Evolutionary conservation across 345 rosid genomes (phyloP), one percentile per base, ranked within the genome.

Genomic region (Fremontodendron californicum): DNA sequence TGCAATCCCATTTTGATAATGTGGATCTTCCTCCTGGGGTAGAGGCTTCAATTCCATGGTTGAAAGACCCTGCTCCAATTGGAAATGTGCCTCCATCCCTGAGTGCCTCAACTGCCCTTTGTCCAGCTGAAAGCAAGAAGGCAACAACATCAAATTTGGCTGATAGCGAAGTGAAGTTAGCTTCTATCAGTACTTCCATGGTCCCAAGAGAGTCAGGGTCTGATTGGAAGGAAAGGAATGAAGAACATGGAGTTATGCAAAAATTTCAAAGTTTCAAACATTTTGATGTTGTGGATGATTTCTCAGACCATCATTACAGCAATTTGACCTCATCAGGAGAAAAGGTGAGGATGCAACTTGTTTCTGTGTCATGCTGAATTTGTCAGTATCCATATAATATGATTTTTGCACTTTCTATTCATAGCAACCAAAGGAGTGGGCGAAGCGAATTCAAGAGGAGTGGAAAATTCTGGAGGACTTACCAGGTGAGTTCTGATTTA

Each of bases 21-120:
- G 89, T 86, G 75, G 88, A 86, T 85, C 81, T 87, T 75, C 88
- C 91, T 64, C 37, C 90, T 67, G 90, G 90, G 27, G 82, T 86
- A n/a, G 92, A 88, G 81, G 84, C 79, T 45, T 37, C 88, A 2
- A 55, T 88, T 73, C 78, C 86, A 71, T 88, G 89, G 88, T 69
- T 86, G 70, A 80, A 80, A 54, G 80, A 81, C 31, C 48, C 85
- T 71, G 76, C 79, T 81, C 10, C 76, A 16, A 43, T 19, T 51
- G 78, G 29, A 80, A 68, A 40, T 64, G 6, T 9, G 19, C 27
- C 49, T 42, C 43, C 78, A 48, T 52, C 42, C 2, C 16, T 75
- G 23, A 71, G 75, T 77, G 64, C 58, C 54, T 73, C 79, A 7
- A 39, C 31, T 39, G 23, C 49, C 46, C 29, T 73, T 1, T 68